Base-by-base conservation (phyloP, 352 stramenopile genomes). In the Globisporangium nagaii region DNA sequence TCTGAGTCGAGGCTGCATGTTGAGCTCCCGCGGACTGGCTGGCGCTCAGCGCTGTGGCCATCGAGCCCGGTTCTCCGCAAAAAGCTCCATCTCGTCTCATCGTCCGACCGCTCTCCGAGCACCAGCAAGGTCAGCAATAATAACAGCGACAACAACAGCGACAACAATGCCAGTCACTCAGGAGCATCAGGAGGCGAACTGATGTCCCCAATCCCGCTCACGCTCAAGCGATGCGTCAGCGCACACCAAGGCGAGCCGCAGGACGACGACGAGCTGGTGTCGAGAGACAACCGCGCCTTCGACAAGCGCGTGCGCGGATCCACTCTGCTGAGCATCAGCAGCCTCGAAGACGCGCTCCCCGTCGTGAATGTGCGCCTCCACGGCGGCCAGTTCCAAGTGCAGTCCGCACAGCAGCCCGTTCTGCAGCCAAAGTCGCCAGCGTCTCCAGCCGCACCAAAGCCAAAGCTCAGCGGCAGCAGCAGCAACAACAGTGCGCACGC, bases 1-100 rank as follows among this genome's bases (percentile, higher is more conserved):
- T 51, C 48, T 3, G 49, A 56, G 36, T 30, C 57, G n/a, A 49
- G 56, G 41, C 67, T 68, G 34, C 54, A 61, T 2, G 55, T 43
- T 25, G 44, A 43, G 20, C 37, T 53, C 11, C 49, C 59, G 22
- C 64, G 70, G 19, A 65, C 62, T 20, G 35, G 69, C 31, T 76
- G 70, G 70, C 68, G 53, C 34, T 66, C 73, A n/a, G 58, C 56
- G 35, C 49, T 71, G 1, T 76, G 70, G 70, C 56, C 67, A 4
- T 72, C 57, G 4, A 71, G 51, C n/a, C 39, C 64, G 0, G 51
- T 57, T 13, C 58, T 73, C 31, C 53, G 60, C 19, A 73, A 73
- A 60, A 75, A 75, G 22, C 68, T 70, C 39, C 53, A 53, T 13
- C 62, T 63, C 13, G 27, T 62, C 47, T 56, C 50, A 39, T 42